These are phyloP conservation scores for Colletotrichum sp. DNA, from an alignment of 2,329 filamentous ascomycete species.

Conservation along the genomic window DNA sequence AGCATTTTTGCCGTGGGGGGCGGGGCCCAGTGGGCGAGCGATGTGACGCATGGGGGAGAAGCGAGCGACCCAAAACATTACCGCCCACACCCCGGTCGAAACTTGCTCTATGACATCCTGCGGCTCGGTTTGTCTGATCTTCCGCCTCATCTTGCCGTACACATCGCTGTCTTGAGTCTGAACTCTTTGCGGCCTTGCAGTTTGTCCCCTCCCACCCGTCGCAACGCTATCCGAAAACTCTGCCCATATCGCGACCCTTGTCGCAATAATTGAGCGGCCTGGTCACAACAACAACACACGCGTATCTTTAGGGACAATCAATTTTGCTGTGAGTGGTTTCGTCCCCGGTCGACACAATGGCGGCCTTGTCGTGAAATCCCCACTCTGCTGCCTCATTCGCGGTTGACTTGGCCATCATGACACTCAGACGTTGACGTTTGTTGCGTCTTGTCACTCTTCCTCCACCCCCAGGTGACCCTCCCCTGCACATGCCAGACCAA, in stretches of 20 bases:
- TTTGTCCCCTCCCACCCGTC: neutral
- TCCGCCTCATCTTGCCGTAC: conserved; percentile 9
- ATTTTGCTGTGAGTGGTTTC: neutral
- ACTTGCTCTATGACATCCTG: conserved; percentile 9
- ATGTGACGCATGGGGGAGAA: neutral
- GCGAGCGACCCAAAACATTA: neutral
- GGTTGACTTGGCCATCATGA: neutral
- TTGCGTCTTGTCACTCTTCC: neutral
- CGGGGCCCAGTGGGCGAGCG: neutral
- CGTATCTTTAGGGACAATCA: neutral
- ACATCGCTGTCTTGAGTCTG: neutral
- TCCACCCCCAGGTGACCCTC: neutral
- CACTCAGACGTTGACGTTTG: neutral
- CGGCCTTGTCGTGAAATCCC: neutral
- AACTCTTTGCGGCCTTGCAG: neutral
- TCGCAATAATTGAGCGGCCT: neutral
- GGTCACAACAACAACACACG: neutral
- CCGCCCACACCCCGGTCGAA: conserved; percentile 12
- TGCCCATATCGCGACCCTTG: neutral
- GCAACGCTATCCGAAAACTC: neutral
- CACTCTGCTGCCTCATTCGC: neutral
- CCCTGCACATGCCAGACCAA: neutral
- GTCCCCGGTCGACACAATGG: neutral
- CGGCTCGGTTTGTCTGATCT: conserved; percentile 21
- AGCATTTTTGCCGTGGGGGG: conserved; percentile 3